A percentile compares a stretch with the other conserved stretches of the same genome.
These are phyloP conservation scores for Pyricularia grisea DNA, from an alignment of 2,329 filamentous ascomycete species.

Conservation along the genomic window DNA sequence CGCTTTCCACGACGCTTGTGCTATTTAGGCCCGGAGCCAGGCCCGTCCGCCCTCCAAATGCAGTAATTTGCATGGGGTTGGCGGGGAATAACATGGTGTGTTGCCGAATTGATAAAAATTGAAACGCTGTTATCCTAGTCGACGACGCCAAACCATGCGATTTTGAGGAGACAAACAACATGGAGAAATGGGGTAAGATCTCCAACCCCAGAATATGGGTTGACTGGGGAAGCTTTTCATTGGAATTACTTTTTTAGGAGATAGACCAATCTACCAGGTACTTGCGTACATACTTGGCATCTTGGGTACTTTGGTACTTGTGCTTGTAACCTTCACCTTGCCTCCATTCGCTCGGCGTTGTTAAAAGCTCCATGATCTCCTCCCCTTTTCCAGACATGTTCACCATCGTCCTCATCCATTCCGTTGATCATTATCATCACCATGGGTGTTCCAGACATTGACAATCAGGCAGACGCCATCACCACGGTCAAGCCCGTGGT, in stretches of 20 bases:
- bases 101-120: not conserved
- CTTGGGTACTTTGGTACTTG: not conserved
- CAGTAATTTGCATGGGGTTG: not conserved
- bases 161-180: not conserved
- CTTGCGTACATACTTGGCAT: too few relatives aligned
- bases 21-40: not conserved
- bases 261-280: not conserved
- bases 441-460: not conserved
- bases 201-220: not conserved
- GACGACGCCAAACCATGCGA: not conserved
- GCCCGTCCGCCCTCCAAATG: not conserved
- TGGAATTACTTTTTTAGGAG: not conserved
- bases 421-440: not conserved
- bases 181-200: not conserved
- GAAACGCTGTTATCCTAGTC: not conserved
- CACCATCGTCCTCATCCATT: not conserved
- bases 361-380: not conserved
- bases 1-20: not conserved
- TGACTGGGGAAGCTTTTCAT: not conserved
- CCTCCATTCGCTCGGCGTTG: not conserved
- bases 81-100: not conserved
- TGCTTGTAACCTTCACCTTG: not conserved
- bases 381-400: not conserved
- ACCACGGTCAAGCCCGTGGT: slow-evolving; percentile 9
- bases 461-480: not conserved